Evolutionary conservation across 139 green algal species (phyloP).

Genomic region (Micractinium conductrix): DNA sequence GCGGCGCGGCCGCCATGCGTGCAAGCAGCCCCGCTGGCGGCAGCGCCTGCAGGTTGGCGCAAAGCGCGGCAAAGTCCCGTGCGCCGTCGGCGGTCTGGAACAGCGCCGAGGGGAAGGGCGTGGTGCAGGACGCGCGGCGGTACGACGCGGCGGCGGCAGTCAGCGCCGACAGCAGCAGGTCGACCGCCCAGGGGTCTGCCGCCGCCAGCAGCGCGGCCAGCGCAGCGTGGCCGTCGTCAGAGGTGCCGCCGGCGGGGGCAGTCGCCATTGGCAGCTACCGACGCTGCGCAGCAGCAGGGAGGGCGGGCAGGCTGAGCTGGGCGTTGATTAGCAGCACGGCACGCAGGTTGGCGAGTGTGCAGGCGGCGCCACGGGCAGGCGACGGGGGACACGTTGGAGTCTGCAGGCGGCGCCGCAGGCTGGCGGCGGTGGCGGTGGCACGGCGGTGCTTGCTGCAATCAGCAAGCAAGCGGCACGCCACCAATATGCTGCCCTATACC

Average conservation of each 20-base stretch:
- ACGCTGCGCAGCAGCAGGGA: no score
- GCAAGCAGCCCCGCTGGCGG: background rate
- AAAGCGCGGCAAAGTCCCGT: background rate
- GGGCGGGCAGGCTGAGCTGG: no score
- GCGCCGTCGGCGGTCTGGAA: background rate
- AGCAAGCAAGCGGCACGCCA: no score
- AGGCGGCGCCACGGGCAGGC: no score
- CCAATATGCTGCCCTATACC: no score
- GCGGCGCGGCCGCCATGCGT: background rate
- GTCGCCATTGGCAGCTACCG: no score
- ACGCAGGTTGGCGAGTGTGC: no score
- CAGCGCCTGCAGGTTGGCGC: conserved; percentile 1
- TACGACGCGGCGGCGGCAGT: background rate
- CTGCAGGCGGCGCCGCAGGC: no score
- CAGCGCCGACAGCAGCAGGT: conserved; percentile 10
- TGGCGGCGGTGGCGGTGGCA: no score
- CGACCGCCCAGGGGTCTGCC: background rate
- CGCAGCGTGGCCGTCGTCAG: background rate
- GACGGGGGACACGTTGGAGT: no score
- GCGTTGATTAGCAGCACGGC: no score
- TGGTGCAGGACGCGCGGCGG: conserved; percentile 21
- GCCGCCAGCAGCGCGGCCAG: background rate
- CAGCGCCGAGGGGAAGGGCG: background rate
- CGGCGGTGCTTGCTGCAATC: no score
- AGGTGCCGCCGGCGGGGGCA: background rate